Evolutionary conservation across 306 rosid genomes (phyloP), one percentile per base, ranked within the genome.

Genomic region (Pyrus betulifolia): DNA sequence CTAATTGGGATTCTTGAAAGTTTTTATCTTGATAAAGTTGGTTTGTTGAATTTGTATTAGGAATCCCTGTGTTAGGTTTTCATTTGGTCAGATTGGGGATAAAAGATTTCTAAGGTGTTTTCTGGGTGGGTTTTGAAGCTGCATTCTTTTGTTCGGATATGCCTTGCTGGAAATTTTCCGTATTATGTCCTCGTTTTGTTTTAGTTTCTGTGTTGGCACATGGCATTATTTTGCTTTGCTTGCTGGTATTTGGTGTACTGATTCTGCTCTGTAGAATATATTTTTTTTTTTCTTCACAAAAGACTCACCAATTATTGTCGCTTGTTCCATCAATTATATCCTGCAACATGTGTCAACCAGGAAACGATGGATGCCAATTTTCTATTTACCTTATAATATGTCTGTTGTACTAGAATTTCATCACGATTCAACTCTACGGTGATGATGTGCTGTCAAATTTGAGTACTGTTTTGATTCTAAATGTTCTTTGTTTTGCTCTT

Each of bases 1-100:
- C 45, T 57, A 40, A 11, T 44, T 57, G 45, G 28, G 74, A 19
- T 49, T 49, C 55, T 17, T 49, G 55, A 49, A 49, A 49, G 19
- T 49, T 49, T 15, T 49, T 15, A 5, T 54, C 45, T 74, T 59
- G 22, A 67, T 67, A 51, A 40, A 9, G 31, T 74, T 65, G 10
- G 51, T 57, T 62, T 8, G 28, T 67, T 25, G 46, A 55, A 44
- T 62, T 78, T 69, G 18, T 45, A 27, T 21, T 4, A 52, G 67
- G 33, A 77, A 49, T 64, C 35, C 61, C 44, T 27, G 70, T 57
- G 28, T 65, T 38, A 40, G 58, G 74, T 71, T 60, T 82, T 45
- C 27, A 23, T 31, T 65, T 33, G 23, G 63, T 31, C 2, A 33
- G 35, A 40, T 66, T 67, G 78, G n/a, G 74, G 61, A 57, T 67